Conservation (phyloP, 306 rosid genomes). For the Cucumis cinereus region DNA sequence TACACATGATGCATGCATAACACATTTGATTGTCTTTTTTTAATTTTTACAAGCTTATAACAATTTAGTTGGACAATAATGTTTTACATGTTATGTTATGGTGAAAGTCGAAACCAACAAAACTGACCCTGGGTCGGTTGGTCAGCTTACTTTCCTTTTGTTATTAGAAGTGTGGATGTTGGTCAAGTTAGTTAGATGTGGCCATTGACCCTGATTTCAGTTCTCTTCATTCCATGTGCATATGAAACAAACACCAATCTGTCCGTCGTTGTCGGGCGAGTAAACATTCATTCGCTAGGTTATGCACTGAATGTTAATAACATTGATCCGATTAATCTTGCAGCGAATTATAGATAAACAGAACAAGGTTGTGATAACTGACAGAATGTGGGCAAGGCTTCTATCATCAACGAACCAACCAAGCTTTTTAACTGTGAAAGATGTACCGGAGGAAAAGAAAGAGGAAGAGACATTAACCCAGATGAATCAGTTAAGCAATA, state of each 20-base stretch:
- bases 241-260: not conserved
- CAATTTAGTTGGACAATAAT: not conserved
- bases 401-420: slow-evolving; percentile 93
- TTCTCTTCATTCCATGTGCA: not conserved
- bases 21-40: not conserved
- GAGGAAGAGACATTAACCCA: slow-evolving; percentile 10
- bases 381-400: slow-evolving; percentile 98
- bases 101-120: not conserved
- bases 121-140: not conserved
- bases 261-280: not conserved
- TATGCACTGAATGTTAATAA: not conserved
- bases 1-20: not conserved
- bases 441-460: slow-evolving; percentile 26
- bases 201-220: not conserved
- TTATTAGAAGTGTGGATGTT: not conserved
- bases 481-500: not conserved
- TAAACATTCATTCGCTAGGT: not conserved
- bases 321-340: not conserved
- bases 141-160: not conserved
- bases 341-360: slow-evolving; percentile 67
- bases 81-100: not conserved
- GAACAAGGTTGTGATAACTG: slow-evolving; percentile 78
- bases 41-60: not conserved
- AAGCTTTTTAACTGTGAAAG: slow-evolving; percentile 44
- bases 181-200: not conserved